phyloP scores from a whole-genome alignment of 768 basidiomycete species.

The Pleurotus ostreatus region DNA sequence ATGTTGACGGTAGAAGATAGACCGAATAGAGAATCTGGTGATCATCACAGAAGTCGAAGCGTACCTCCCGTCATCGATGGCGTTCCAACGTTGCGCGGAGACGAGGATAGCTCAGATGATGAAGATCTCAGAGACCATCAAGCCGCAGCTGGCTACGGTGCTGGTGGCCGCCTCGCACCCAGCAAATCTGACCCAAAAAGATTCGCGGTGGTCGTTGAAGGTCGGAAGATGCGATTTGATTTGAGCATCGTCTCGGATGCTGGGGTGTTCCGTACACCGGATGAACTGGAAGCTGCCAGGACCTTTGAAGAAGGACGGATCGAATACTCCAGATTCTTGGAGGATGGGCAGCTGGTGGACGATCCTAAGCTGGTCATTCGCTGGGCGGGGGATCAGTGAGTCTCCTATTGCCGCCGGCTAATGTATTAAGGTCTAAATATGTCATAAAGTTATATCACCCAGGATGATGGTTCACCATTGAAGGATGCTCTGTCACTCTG shows the following conservation, averaged over 20 bases:
- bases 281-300: conserved; percentile 51
- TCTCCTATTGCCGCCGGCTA: conserved; percentile 11
- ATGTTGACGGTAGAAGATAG: conserved; percentile 11
- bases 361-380: conserved; percentile 68
- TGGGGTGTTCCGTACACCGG: conserved; percentile 26
- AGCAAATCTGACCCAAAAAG: conserved; percentile 56
- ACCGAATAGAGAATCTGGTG: background rate
- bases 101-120: conserved; percentile 24
- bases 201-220: conserved; percentile 65
- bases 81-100: background rate
- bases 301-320: conserved; percentile 61
- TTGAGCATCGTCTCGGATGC: conserved; percentile 52
- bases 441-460: conserved; percentile 67
- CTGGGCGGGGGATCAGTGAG: conserved; percentile 67
- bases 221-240: conserved; percentile 62
- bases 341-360: conserved; percentile 55
- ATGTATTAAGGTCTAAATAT: background rate
- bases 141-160: conserved; percentile 24
- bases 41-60: conserved; percentile 10
- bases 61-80: conserved; percentile 12
- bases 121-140: conserved; percentile 17
- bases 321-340: conserved; percentile 61
- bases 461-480: conserved; percentile 67
- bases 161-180: conserved; percentile 53
- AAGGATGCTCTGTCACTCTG: conserved; percentile 72